These are phyloP conservation scores for Polychaeton citri DNA, from an alignment of 2,329 filamentous ascomycete species.

Conservation along the genomic window DNA sequence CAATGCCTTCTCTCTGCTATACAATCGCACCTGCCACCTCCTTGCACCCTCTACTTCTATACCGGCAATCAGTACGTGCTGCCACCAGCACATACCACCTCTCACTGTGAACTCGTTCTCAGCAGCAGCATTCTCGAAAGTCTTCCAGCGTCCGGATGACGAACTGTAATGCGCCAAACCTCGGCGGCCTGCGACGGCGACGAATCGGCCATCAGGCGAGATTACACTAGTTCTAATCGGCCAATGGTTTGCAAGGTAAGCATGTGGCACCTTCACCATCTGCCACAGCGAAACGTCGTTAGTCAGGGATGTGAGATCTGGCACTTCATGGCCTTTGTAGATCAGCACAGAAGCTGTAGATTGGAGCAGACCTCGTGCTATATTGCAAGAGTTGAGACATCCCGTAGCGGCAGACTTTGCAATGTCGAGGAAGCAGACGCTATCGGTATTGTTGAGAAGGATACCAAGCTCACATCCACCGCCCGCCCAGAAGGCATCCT, in stretches of 20 bases:
- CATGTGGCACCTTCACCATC: slow-evolving; percentile 68
- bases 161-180: slow-evolving; percentile 94
- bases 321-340: slow-evolving; percentile 84
- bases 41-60: slow-evolving; percentile 84
- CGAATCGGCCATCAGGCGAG: slow-evolving; percentile 82
- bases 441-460: slow-evolving; percentile 45
- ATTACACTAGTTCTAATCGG: slow-evolving; percentile 78
- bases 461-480: slow-evolving; percentile 78
- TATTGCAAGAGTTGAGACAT: slow-evolving; percentile 82
- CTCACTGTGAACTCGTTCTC: slow-evolving; percentile 88
- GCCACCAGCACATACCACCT: slow-evolving; percentile 98
- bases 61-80: slow-evolving; percentile 84
- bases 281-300: slow-evolving; percentile 94
- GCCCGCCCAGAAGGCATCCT: slow-evolving; percentile 71
- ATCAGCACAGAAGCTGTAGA: slow-evolving; percentile 81
- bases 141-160: slow-evolving; percentile 89
- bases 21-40: slow-evolving; percentile 71
- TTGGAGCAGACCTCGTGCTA: slow-evolving; percentile 78
- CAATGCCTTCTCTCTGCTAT: slow-evolving; percentile 72
- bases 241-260: slow-evolving; percentile 85
- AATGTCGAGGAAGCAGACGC: slow-evolving; percentile 83
- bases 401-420: slow-evolving; percentile 85
- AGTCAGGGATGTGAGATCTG: slow-evolving; percentile 81
- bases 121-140: slow-evolving; percentile 64
- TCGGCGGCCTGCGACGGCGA: slow-evolving; percentile 86